phyloP scores from a whole-genome alignment of 352 stramenopile genomes.

The Phytophthora colocasiae region DNA sequence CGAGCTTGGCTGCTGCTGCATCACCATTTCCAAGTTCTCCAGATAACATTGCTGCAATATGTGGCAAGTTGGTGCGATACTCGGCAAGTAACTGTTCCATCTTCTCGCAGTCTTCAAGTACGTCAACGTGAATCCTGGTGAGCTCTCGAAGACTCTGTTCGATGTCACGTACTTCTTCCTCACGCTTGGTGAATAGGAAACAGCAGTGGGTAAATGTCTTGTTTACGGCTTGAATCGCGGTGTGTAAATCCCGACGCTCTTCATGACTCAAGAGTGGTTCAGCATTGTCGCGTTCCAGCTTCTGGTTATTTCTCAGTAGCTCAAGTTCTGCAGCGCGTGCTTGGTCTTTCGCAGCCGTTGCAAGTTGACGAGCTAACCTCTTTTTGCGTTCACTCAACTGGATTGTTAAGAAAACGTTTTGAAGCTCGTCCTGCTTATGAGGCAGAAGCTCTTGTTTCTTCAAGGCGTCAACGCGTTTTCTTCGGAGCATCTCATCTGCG shows the following conservation, averaged over 20 bases:
- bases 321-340: conserved; percentile 57
- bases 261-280: conserved; percentile 44
- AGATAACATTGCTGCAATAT: conserved; percentile 55
- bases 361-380: conserved; percentile 53
- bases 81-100: conserved; percentile 67
- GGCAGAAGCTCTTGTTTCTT: conserved; percentile 77
- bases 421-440: conserved; percentile 60
- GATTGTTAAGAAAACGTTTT: conserved; percentile 76
- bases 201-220: conserved; percentile 67
- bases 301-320: conserved; percentile 51
- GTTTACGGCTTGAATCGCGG: conserved; percentile 38
- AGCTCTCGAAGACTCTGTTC: conserved; percentile 69
- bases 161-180: conserved; percentile 77
- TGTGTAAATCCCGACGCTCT: conserved; percentile 50
- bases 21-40: conserved; percentile 35
- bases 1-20: conserved; percentile 58
- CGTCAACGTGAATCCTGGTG: conserved; percentile 67
- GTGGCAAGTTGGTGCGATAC: conserved; percentile 60
- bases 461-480: conserved; percentile 59
- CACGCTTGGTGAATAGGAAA: conserved; percentile 74
- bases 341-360: conserved; percentile 54
- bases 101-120: conserved; percentile 62
- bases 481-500: conserved; percentile 53
- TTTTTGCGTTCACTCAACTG: conserved; percentile 78
- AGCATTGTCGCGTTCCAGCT: conserved; percentile 60